A percentile compares a stretch with the other conserved stretches of the same genome.
Conservation (phyloP, 2,329 filamentous ascomycete species). For the Samsoniella hepiali region DNA sequence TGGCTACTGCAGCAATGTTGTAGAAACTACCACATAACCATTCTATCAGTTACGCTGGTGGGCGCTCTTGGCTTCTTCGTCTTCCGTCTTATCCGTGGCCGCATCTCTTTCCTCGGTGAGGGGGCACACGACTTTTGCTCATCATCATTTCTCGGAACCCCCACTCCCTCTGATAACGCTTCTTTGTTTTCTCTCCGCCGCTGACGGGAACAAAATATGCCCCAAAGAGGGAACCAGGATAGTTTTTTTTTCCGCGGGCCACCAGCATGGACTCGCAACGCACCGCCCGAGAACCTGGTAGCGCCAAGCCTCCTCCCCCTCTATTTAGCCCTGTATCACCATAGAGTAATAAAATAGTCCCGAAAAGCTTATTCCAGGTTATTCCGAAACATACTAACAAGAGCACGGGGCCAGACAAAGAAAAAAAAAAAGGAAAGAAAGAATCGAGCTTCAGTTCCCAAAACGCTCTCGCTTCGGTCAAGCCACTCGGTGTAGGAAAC, state of each 20-base stretch:
- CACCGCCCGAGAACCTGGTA: background rate
- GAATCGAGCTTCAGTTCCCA: too few relatives aligned
- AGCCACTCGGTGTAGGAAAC: background rate
- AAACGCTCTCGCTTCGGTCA: background rate
- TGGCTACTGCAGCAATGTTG: too few relatives aligned
- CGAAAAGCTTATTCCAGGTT: conserved; percentile 12
- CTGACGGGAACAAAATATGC: background rate
- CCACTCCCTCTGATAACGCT: too few relatives aligned
- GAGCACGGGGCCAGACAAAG: background rate
- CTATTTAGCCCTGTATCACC: background rate
- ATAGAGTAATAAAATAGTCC: background rate
- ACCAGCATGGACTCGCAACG: background rate
- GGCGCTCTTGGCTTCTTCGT: too few relatives aligned
- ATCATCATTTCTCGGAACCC: too few relatives aligned
- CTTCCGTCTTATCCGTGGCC: too few relatives aligned
- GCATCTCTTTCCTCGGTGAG: too few relatives aligned
- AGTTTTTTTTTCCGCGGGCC: background rate
- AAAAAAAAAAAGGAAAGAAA: background rate
- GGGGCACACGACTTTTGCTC: too few relatives aligned
- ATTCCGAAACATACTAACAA: conserved; percentile 8
- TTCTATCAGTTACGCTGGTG: too few relatives aligned
- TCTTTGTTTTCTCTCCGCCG: background rate
- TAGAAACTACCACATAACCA: too few relatives aligned
- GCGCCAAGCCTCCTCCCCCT: background rate
- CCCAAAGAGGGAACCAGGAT: background rate